Evolutionary conservation across 345 rosid species (phyloP).

Genomic region (Eucalyptus leucophloia): DNA sequence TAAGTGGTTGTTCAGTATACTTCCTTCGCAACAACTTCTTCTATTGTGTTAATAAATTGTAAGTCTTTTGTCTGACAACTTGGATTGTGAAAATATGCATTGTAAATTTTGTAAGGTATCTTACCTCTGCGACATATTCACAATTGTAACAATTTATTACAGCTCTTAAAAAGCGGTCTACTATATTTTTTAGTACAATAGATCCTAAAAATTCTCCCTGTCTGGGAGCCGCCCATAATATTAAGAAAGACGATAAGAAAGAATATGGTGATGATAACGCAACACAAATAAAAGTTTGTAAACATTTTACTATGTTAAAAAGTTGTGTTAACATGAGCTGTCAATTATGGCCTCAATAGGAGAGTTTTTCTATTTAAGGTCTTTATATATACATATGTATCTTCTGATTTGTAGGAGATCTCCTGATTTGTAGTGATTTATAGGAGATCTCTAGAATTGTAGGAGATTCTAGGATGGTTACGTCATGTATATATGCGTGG

Average conservation of each 20-base stretch:
- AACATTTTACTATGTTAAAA: neutral
- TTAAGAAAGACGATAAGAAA: neutral
- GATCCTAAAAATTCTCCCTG: neutral
- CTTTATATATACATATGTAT: too few species aligned
- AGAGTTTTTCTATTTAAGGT: too few species aligned
- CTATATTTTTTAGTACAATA: neutral
- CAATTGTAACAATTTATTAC: neutral
- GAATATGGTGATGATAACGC: neutral
- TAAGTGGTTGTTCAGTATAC: neutral
- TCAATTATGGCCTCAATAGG: too few species aligned
- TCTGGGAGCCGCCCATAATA: neutral
- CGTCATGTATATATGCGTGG: too few species aligned
- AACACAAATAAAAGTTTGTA: neutral
- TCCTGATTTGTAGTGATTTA: too few species aligned
- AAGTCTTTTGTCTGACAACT: neutral
- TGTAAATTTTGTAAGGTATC: neutral
- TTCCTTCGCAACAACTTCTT: too few species aligned
- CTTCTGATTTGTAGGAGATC: too few species aligned
- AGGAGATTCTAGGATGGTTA: too few species aligned
- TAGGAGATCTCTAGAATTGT: too few species aligned
- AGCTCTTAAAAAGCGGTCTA: neutral
- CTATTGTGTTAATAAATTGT: neutral
- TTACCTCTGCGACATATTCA: neutral
- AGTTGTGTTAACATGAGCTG: too few species aligned
- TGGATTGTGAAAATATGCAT: neutral